Evolutionary conservation across 2,329 filamentous ascomycete genomes (phyloP).

Genomic region (Metarhizium humberi): DNA sequence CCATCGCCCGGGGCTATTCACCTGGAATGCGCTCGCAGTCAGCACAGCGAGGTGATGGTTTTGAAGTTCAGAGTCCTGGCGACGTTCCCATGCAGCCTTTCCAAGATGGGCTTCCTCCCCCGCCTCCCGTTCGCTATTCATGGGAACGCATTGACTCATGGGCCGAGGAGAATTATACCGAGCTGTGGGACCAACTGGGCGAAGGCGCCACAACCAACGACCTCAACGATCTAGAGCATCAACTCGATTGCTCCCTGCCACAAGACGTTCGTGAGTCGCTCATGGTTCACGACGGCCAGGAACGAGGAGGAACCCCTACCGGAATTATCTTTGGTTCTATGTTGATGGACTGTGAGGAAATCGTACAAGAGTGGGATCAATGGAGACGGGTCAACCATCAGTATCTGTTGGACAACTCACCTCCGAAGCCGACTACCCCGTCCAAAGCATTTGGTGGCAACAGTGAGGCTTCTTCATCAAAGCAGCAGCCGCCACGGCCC

Average conservation of each 20-base stretch:
- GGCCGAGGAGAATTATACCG: conserved; percentile 91
- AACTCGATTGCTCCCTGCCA: conserved; percentile 87
- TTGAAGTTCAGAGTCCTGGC: conserved; percentile 62
- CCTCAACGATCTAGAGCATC: conserved; percentile 91
- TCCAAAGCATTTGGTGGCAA: conserved; percentile 63
- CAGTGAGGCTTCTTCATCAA: conserved; percentile 59
- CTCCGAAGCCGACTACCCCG: conserved; percentile 52
- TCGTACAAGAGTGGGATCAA: conserved; percentile 94
- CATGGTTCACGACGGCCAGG: conserved; percentile 90
- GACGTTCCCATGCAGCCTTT: conserved; percentile 98
- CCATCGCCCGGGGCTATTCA: conserved; percentile 65
- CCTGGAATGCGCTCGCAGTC: conserved; percentile 78
- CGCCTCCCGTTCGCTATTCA: conserved; percentile 79
- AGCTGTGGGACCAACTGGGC: conserved; percentile 86
- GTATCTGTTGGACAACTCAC: conserved; percentile 57
- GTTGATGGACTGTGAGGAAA: conserved; percentile 96
- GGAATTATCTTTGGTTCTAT: conserved; percentile 91
- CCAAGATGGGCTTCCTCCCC: conserved; percentile 79
- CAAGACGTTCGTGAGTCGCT: conserved; percentile 90
- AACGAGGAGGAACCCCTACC: conserved; percentile 81
- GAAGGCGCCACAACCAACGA: conserved; percentile 91
- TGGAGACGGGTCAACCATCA: conserved; percentile 92
- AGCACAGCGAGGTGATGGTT: conserved; percentile 55
- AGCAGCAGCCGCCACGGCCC: conserved; percentile 31
- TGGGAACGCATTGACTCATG: conserved; percentile 92